Conservation (phyloP, 2,329 filamentous ascomycete species). For the Xenoacremonium recifei region DNA sequence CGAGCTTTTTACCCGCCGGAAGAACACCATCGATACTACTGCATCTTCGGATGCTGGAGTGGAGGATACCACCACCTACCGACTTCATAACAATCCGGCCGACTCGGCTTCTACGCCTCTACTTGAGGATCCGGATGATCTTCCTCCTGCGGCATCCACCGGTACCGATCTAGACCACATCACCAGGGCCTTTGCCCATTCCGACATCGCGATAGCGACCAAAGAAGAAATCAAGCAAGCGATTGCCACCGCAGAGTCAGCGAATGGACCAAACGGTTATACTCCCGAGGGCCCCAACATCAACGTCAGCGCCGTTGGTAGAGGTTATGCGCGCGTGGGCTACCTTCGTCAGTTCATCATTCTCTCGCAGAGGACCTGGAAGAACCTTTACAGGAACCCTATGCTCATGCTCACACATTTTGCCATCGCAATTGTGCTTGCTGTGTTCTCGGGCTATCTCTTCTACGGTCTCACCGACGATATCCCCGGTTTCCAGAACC, state of each 20-base stretch:
- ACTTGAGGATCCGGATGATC: slow-evolving; percentile 67
- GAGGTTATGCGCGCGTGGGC: slow-evolving; percentile 79
- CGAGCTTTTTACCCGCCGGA: slow-evolving; percentile 82
- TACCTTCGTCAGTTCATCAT: slow-evolving; percentile 83
- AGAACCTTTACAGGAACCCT: slow-evolving; percentile 94
- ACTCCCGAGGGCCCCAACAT: slow-evolving; percentile 46
- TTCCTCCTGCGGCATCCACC: slow-evolving; percentile 57
- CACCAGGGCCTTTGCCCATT: slow-evolving; percentile 71
- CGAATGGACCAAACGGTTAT: slow-evolving; percentile 63
- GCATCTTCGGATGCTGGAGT: slow-evolving; percentile 57
- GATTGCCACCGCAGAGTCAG: slow-evolving; percentile 60
- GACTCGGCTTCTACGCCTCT: slow-evolving; percentile 53
- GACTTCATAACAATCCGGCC: slow-evolving; percentile 46
- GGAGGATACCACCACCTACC: slow-evolving; percentile 50
- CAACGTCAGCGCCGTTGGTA: slow-evolving; percentile 61
- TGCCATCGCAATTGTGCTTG: slow-evolving; percentile 90
- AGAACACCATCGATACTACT: slow-evolving; percentile 61
- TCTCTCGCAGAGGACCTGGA: slow-evolving; percentile 88
- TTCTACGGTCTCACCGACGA: slow-evolving; percentile 97
- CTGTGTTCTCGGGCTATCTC: slow-evolving; percentile 89
- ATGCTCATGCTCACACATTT: slow-evolving; percentile 99
- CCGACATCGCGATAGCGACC: slow-evolving; percentile 72
- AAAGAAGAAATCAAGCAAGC: slow-evolving; percentile 76
- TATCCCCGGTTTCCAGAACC: slow-evolving; percentile 96
- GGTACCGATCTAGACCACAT: slow-evolving; percentile 81